A percentile compares a stretch with the other conserved stretches of the same genome.
These are phyloP conservation scores for Penicillium paxilli DNA, from an alignment of 495 filamentous ascomycete species.

Conservation along the genomic window DNA sequence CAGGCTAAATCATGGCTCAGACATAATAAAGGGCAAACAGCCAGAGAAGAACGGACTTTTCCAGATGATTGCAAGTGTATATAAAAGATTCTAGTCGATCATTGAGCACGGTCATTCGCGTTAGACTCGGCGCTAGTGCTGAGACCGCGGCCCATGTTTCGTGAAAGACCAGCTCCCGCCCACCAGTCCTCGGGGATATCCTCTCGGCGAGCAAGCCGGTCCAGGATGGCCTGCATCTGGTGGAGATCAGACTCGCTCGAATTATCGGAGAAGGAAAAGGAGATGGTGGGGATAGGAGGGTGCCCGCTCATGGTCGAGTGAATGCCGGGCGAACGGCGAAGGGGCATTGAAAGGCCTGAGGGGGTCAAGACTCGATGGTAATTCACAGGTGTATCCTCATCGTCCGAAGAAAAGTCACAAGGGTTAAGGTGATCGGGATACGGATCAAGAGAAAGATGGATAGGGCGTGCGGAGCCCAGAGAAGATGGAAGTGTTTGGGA, in stretches of 20 bases:
- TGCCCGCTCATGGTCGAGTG: conserved; percentile 40
- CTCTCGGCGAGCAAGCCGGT: conserved; percentile 61
- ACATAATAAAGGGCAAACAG: background rate
- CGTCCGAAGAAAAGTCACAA: conserved; percentile 42
- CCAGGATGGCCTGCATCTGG: conserved; percentile 68
- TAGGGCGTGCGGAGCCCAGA: conserved; percentile 14
- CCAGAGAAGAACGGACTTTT: background rate
- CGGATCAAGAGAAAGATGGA: conserved; percentile 37
- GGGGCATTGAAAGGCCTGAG: conserved; percentile 16
- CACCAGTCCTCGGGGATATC: conserved; percentile 80
- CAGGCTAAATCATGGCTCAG: background rate
- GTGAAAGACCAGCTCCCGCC: conserved; percentile 67
- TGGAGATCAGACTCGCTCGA: conserved; percentile 47
- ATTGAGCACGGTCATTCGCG: conserved; percentile 17
- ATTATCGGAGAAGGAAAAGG: conserved; percentile 34
- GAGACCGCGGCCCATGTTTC: conserved; percentile 44
- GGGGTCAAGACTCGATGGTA: conserved; percentile 8
- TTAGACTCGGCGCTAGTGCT: conserved; percentile 24
- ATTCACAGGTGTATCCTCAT: conserved; percentile 23
- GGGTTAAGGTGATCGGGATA: conserved; percentile 44
- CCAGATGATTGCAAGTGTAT: background rate
- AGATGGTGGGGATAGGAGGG: conserved; percentile 40
- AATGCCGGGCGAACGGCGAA: conserved; percentile 28
- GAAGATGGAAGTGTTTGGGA: conserved; percentile 27
- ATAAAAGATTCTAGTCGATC: background rate